A percentile compares a stretch with the other conserved stretches of the same genome.
Evolutionary conservation across 192 early-diverging fungal genomes (phyloP).

Genomic region (Chytriomyces hyalinus): DNA sequence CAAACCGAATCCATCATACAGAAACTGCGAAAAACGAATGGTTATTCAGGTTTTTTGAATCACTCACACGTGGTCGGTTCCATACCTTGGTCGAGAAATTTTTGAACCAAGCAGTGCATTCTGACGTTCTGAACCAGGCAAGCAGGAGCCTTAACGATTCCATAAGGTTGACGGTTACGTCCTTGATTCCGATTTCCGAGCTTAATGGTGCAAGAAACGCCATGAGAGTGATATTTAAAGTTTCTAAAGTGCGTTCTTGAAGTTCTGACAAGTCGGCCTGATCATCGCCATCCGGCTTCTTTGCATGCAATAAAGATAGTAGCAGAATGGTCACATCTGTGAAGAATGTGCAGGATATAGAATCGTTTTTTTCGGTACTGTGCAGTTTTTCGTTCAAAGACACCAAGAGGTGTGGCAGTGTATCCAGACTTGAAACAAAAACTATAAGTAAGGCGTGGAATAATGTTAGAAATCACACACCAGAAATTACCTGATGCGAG

Average conservation of each 20-base stretch:
- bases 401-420: neutral
- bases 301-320: neutral
- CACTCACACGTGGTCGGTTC: too few relatives aligned
- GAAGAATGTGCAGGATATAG: neutral
- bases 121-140: neutral
- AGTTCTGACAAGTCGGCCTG: too few relatives aligned
- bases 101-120: neutral
- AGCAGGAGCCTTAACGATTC: neutral
- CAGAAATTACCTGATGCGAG: slow-evolving; percentile 39
- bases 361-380: neutral
- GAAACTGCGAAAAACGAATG: too few relatives aligned
- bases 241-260: too few relatives aligned
- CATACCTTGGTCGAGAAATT: too few relatives aligned
- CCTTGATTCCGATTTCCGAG: too few relatives aligned
- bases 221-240: too few relatives aligned
- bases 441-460: neutral
- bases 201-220: too few relatives aligned
- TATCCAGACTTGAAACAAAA: slow-evolving; percentile 5
- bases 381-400: neutral
- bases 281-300: neutral
- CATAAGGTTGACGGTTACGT: neutral
- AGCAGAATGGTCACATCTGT: neutral
- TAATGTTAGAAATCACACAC: neutral
- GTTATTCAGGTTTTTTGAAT: too few relatives aligned
- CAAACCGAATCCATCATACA: neutral